A percentile compares a stretch with the other conserved stretches of the same genome.
Conservation (phyloP, 352 stramenopile species). For the Plasmopara halstedii region DNA sequence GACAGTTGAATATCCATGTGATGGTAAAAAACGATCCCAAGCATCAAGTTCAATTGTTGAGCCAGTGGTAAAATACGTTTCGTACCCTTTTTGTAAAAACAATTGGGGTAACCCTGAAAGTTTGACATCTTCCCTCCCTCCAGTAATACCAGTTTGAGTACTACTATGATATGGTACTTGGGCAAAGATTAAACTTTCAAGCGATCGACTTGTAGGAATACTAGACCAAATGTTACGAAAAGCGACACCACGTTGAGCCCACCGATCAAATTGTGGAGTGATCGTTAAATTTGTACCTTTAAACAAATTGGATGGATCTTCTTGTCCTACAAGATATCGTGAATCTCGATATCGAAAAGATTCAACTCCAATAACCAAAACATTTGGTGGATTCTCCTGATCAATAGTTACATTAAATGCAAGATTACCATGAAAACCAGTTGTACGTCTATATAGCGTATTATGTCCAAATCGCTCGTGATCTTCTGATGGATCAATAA, state of each 20-base stretch:
- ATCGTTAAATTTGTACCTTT: slow-evolving; percentile 6
- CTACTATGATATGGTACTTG: slow-evolving; percentile 4
- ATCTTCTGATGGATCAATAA: not conserved
- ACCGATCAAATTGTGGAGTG: slow-evolving; percentile 2
- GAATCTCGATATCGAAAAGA: slow-evolving; percentile 3
- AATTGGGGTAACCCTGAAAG: slow-evolving; percentile 2
- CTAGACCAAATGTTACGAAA: slow-evolving; percentile 6
- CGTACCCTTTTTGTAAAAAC: slow-evolving; percentile 2
- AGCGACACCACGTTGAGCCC: slow-evolving; percentile 2
- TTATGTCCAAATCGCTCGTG: not conserved
- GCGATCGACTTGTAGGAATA: slow-evolving; percentile 2
- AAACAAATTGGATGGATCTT: slow-evolving; percentile 1
- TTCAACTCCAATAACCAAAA: slow-evolving; percentile 1
- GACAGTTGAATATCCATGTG: not conserved
- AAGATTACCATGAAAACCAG: slow-evolving; percentile 1
- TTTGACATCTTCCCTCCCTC: not conserved
- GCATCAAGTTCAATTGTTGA: not conserved
- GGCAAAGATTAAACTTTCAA: slow-evolving; percentile 1
- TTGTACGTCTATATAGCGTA: not conserved
- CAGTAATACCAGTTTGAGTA: not conserved
- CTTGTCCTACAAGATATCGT: slow-evolving; percentile 1
- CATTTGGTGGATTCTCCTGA: slow-evolving; percentile 1
- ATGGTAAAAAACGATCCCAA: slow-evolving; percentile 1
- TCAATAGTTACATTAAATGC: slow-evolving; percentile 3
- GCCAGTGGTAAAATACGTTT: slow-evolving; percentile 6